Evolutionary conservation across 2,329 filamentous ascomycete species (phyloP).

Genomic region (Fusarium sp.): DNA sequence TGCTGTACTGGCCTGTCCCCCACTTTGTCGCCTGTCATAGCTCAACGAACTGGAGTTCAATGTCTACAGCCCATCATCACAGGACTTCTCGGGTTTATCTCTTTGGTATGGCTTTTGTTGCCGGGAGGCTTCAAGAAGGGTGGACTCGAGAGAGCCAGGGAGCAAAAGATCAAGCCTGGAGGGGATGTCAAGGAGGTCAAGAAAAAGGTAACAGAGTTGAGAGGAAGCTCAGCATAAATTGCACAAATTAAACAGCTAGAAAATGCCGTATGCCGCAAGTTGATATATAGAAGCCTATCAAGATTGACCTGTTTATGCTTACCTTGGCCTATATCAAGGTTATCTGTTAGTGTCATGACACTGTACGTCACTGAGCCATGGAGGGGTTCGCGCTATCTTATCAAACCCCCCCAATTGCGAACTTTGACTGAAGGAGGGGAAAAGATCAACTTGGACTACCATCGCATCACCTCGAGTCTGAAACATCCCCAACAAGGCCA

Average conservation of each 20-base stretch:
- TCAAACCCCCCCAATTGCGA: slow-evolving; percentile 25
- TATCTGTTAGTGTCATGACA: slow-evolving; percentile 4
- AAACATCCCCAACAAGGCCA: not conserved
- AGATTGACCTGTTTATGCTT: not conserved
- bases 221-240: not conserved
- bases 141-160: slow-evolving; percentile 53
- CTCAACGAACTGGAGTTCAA: slow-evolving; percentile 63
- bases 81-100: slow-evolving; percentile 56
- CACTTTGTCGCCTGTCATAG: slow-evolving; percentile 77
- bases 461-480: slow-evolving; percentile 4
- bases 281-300: not conserved
- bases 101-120: slow-evolving; percentile 57
- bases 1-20: slow-evolving; percentile 85
- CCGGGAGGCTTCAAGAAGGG: slow-evolving; percentile 52
- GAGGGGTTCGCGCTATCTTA: slow-evolving; percentile 42
- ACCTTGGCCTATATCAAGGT: not conserved
- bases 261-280: not conserved
- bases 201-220: slow-evolving; percentile 4
- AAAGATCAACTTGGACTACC: slow-evolving; percentile 17
- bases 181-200: slow-evolving; percentile 42
- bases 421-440: slow-evolving; percentile 32
- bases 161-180: slow-evolving; percentile 50
- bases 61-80: slow-evolving; percentile 66
- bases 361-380: slow-evolving; percentile 25
- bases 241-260: not conserved